Conservation (phyloP, 2,329 filamentous ascomycete genomes). For the Hymenotorrendiella dingleyae region DNA sequence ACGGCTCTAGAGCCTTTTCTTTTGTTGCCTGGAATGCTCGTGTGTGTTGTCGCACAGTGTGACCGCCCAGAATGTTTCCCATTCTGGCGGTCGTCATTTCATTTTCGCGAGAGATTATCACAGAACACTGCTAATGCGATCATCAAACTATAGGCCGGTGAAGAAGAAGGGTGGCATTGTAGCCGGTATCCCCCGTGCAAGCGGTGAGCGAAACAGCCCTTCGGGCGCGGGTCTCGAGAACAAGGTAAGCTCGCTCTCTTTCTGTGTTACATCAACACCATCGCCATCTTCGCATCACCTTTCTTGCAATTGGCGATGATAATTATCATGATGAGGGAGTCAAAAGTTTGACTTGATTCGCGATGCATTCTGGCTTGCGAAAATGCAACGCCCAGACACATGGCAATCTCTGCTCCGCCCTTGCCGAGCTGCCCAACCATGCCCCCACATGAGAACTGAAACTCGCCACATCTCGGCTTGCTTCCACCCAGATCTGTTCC, state of each 20-base stretch:
- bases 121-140: constrained; percentile 19
- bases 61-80: constrained; percentile 13
- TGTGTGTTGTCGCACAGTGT: constrained; percentile 23
- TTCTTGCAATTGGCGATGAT: not conserved
- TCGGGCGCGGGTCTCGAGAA: constrained; percentile 35
- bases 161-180: constrained; percentile 65
- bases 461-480: constrained; percentile 15
- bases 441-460: constrained; percentile 21
- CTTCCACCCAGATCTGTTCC: constrained; percentile 15
- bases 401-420: constrained; percentile 27
- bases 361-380: constrained; percentile 11
- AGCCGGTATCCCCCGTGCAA: constrained; percentile 60
- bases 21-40: constrained; percentile 14
- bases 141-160: constrained; percentile 50
- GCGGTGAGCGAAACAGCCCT: constrained; percentile 59
- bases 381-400: constrained; percentile 17
- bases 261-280: not conserved
- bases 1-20: constrained; percentile 9
- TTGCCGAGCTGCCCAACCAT: constrained; percentile 27
- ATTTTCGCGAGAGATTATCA: not conserved
- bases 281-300: not conserved
- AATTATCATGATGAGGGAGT: not conserved
- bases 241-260: constrained; percentile 41
- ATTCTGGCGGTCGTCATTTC: constrained; percentile 1
- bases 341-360: constrained; percentile 15